Conservation (phyloP, 768 basidiomycete species). For the Butyriboletus loyo region DNA sequence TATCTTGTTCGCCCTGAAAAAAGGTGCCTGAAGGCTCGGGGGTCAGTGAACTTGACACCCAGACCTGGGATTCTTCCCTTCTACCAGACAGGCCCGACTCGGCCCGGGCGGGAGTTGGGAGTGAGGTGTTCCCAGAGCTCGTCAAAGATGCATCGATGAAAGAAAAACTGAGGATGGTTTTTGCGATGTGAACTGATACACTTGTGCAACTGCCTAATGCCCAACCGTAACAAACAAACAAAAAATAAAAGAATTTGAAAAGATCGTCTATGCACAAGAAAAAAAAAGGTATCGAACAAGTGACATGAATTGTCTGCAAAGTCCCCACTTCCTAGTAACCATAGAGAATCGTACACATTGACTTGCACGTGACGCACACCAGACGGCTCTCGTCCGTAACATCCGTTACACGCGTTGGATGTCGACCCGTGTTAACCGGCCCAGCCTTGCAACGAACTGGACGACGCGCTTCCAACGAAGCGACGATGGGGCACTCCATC, state of each 20-base stretch:
- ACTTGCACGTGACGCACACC: too few species aligned
- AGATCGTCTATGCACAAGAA: neutral
- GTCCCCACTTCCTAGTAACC: slow-evolving; percentile 12
- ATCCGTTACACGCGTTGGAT: neutral
- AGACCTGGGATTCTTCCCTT: too few species aligned
- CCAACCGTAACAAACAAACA: neutral
- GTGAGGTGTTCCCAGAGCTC: too few species aligned
- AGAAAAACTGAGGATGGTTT: too few species aligned
- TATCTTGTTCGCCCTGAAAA: too few species aligned
- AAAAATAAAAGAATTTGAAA: neutral
- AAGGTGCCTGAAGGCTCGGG: too few species aligned
- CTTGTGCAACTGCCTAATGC: neutral
- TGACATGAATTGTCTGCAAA: slow-evolving; percentile 3
- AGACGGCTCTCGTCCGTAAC: neutral
- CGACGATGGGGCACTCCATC: slow-evolving; percentile 2
- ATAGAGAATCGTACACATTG: slow-evolving; percentile 4
- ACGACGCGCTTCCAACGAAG: slow-evolving; percentile 21
- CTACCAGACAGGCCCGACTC: too few species aligned
- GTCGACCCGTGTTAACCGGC: slow-evolving; percentile 16
- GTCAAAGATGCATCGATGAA: too few species aligned
- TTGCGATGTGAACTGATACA: too few species aligned
- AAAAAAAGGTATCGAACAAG: slow-evolving; percentile 8
- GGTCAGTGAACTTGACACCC: too few species aligned
- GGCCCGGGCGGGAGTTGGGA: too few species aligned
- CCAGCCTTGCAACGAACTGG: slow-evolving; percentile 31